These are phyloP conservation scores for Pyrenophora teres DNA, from an alignment of 2,329 filamentous ascomycete species.

Conservation along the genomic window DNA sequence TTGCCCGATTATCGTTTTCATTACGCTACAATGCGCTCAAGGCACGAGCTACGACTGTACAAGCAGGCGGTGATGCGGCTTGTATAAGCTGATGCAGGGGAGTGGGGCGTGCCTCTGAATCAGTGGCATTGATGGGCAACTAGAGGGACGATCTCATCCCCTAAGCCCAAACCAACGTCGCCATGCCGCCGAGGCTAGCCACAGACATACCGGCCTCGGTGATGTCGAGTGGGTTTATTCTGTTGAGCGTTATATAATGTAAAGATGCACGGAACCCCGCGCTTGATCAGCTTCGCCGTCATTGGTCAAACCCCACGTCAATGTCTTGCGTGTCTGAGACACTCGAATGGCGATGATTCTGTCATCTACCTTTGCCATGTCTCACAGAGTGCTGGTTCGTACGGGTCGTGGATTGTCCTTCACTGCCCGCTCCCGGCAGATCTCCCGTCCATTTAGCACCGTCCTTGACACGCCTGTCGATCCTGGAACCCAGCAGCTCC, in stretches of 20 bases:
- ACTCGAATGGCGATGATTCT: background rate
- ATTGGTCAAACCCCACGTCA: constrained; percentile 12
- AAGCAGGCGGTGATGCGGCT: constrained; percentile 40
- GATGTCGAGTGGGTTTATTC: background rate
- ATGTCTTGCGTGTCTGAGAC: constrained; percentile 1
- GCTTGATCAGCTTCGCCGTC: constrained; percentile 1
- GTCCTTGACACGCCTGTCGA: constrained; percentile 39
- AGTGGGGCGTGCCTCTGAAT: constrained; percentile 39
- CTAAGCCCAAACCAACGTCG: constrained; percentile 13
- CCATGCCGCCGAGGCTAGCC: background rate
- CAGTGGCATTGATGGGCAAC: constrained; percentile 41
- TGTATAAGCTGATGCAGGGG: constrained; percentile 22
- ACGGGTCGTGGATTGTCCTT: constrained; percentile 1
- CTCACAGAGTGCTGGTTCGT: constrained; percentile 11
- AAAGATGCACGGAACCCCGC: constrained; percentile 7
- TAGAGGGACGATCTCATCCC: constrained; percentile 45
- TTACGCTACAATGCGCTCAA: constrained; percentile 25
- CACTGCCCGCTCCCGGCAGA: background rate
- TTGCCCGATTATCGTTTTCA: constrained; percentile 6
- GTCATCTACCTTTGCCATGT: constrained; percentile 4
- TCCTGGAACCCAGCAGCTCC: constrained; percentile 27
- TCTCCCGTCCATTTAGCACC: constrained; percentile 35
- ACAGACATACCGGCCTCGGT: background rate
- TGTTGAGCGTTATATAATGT: constrained; percentile 1
- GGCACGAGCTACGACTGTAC: constrained; percentile 29